phyloP scores from a whole-genome alignment of 2,329 filamentous ascomycete species.

The Calonectria naviculata region DNA sequence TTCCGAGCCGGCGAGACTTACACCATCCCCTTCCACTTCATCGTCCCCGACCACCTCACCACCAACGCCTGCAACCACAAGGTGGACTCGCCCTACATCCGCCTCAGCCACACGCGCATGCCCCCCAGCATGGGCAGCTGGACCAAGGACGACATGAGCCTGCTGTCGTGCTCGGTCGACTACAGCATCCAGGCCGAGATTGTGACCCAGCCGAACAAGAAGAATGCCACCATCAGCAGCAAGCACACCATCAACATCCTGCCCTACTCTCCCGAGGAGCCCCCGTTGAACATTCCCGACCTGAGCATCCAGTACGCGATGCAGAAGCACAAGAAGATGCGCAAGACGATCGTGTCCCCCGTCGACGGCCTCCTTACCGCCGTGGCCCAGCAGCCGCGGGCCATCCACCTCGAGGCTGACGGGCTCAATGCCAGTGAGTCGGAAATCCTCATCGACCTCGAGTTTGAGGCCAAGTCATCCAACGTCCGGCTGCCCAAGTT shows the following conservation, averaged over 20 bases:
- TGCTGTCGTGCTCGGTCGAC: constrained; percentile 24
- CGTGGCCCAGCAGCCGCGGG: constrained; percentile 31
- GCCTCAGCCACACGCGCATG: constrained; percentile 29
- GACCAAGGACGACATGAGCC: constrained; percentile 36
- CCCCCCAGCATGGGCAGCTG: constrained; percentile 33
- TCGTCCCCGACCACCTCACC: constrained; percentile 34
- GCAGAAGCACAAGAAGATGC: constrained; percentile 31
- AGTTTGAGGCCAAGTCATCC: constrained; percentile 27
- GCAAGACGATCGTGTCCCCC: constrained; percentile 34
- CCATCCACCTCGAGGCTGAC: constrained; percentile 28
- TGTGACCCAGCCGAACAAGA: constrained; percentile 6
- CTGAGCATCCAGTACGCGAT: constrained; percentile 29
- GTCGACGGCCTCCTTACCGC: constrained; percentile 29
- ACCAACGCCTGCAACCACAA: constrained; percentile 30
- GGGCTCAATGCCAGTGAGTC: constrained; percentile 28
- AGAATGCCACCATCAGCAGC: constrained; percentile 18
- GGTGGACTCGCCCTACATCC: constrained; percentile 19
- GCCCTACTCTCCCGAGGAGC: constrained; percentile 34
- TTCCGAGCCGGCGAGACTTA: constrained; percentile 31
- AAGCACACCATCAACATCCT: constrained; percentile 33
- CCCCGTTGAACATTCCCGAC: constrained; percentile 31
- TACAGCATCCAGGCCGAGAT: constrained; percentile 31
- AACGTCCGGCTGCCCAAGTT: constrained; percentile 28
- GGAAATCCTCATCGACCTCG: constrained; percentile 25
- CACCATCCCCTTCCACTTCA: constrained; percentile 35